These are phyloP conservation scores for Populus trichocarpa DNA, from an alignment of 441 rosid species.

Conservation along the genomic window DNA sequence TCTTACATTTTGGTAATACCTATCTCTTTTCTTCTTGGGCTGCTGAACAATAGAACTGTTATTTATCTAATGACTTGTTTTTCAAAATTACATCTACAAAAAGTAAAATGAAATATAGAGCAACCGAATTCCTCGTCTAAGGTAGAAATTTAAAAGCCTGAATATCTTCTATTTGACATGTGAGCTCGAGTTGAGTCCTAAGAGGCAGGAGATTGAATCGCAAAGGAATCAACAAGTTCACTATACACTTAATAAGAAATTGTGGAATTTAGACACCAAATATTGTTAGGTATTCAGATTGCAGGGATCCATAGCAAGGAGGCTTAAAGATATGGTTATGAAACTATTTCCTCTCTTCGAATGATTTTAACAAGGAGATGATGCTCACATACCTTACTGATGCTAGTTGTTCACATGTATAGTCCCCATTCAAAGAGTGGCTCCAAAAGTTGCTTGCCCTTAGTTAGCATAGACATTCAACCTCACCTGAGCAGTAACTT, in stretches of 20 bases:
- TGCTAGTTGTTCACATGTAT: not conserved
- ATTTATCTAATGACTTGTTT: not conserved
- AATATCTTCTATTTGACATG: not conserved
- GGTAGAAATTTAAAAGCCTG: not conserved
- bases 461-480: slow-evolving; percentile 61
- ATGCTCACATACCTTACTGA: slow-evolving; percentile 6
- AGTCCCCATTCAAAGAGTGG: not conserved
- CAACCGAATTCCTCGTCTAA: not conserved
- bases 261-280: not conserved
- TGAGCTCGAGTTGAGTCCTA: not conserved
- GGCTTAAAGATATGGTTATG: not conserved
- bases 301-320: not conserved
- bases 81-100: not conserved
- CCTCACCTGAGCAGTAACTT: slow-evolving; percentile 71
- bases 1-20: not conserved
- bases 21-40: not conserved
- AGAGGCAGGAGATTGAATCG: not conserved
- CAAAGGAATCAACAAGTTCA: not conserved
- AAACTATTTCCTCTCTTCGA: not conserved
- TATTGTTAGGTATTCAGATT: not conserved
- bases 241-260: not conserved
- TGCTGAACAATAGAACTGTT: not conserved
- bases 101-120: not conserved
- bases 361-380: not conserved
- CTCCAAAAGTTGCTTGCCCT: slow-evolving; percentile 7